Evolutionary conservation across 2,329 filamentous ascomycete species (phyloP).

Genomic region (Coleophoma eucalyptorum): DNA sequence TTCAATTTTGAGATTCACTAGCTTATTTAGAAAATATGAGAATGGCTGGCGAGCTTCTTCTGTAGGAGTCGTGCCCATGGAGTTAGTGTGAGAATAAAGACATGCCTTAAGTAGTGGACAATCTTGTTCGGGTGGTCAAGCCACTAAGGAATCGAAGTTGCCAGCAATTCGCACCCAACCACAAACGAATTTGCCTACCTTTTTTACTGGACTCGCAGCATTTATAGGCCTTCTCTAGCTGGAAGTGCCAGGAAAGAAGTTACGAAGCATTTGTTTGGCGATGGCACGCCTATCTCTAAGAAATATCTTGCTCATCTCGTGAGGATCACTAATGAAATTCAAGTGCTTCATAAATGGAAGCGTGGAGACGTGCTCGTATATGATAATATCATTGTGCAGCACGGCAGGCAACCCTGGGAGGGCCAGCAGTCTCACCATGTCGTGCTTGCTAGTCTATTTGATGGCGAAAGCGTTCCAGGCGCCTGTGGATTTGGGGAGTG

Average conservation of each 20-base stretch:
- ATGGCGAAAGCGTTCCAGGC: slow-evolving; percentile 40
- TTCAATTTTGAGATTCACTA: no score
- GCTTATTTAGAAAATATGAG: no score
- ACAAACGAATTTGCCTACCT: slow-evolving; percentile 37
- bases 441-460: slow-evolving; percentile 42
- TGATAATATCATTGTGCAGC: slow-evolving; percentile 45
- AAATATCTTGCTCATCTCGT: slow-evolving; percentile 36
- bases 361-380: slow-evolving; percentile 43
- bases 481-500: slow-evolving; percentile 37
- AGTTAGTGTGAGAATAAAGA: no score
- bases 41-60: no score
- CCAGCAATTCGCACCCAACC: slow-evolving; percentile 44
- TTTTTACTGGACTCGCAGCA: slow-evolving; percentile 41
- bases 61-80: no score
- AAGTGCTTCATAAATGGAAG: slow-evolving; percentile 44
- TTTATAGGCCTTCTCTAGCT: slow-evolving; percentile 33
- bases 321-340: slow-evolving; percentile 43
- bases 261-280: slow-evolving; percentile 38
- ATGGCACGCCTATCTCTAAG: slow-evolving; percentile 43
- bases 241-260: slow-evolving; percentile 27
- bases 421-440: slow-evolving; percentile 41
- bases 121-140: no score
- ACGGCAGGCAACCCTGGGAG: slow-evolving; percentile 43
- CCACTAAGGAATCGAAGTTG: no score
- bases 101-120: no score